Evolutionary conservation across 1,139 yeast genomes (phyloP), one percentile per base, ranked within the genome.

Genomic region (Meyerozyma sp.): DNA sequence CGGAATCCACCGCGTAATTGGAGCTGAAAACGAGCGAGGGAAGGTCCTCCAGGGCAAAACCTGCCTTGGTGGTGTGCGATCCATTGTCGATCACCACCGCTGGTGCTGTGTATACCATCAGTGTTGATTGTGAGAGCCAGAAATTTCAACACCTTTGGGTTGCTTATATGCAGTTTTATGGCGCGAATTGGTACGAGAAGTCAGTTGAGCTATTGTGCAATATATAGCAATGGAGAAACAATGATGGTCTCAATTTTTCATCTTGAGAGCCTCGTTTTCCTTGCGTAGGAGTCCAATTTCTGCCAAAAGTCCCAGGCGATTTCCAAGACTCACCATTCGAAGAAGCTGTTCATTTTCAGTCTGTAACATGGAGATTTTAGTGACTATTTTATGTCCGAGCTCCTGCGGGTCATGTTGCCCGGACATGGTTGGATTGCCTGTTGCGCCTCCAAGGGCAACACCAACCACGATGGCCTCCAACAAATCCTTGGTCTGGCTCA

Each of bases 371-470:
- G 79, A 77, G 48, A 90, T 58, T 49, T 88, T 81, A 41, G 77
- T 73, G 42, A 88, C 70, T 44, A 87, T 78, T 52, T 85, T 83
- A 58, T 89, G 95, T 8, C 93, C 82, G 42, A 88, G 64, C 50
- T 87, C 93, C 52, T 84, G 81, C 40, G 82, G 86, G 55, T 88
- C 95, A 54, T 75, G 81, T 44, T 82, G 69, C 2, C 85, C 85
- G 20, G 34, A 30, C 4, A 34, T 25, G 8, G 25, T 18, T 23
- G 25, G n/a, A 25, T 11, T 10, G 16, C n/a, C 26, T 10, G 26
- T 10, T 10, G 26, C 44, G 10, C 45, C 44, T 40, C 13, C 44
- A 13, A 41, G 39, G 40, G 44, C 30, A 23, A 23, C 38, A 32
- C 39, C 43, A 32, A 14, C 36, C 40, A 29, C 18, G 42, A n/a